A percentile compares a stretch with the other conserved stretches of the same genome.
These are phyloP conservation scores for Chaetothyriales sp. DNA, from an alignment of 2,329 filamentous ascomycete species.

Conservation along the genomic window DNA sequence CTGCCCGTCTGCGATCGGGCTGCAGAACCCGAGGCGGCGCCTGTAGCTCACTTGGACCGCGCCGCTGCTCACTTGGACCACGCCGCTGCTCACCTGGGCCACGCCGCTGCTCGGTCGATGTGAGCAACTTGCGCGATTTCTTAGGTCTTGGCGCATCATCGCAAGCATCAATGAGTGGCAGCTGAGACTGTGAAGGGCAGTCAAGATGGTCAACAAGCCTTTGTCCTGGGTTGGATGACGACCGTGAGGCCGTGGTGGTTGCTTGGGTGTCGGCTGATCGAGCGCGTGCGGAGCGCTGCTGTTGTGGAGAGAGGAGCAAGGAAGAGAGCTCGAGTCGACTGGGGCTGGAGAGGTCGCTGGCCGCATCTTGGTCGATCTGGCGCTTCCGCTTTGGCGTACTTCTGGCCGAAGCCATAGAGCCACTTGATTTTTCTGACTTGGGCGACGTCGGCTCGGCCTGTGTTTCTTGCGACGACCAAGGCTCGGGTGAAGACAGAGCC, in stretches of 20 bases:
- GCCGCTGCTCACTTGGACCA: no score
- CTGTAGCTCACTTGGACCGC: neutral
- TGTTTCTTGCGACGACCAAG: neutral
- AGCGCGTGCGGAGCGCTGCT: conserved; percentile 1
- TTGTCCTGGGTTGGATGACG: conserved; percentile 3
- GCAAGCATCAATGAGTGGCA: neutral
- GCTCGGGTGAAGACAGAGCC: neutral
- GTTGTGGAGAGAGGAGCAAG: conserved; percentile 10
- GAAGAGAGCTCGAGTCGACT: conserved; percentile 12
- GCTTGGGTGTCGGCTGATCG: conserved; percentile 6
- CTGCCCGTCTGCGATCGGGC: neutral
- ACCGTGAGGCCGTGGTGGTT: conserved; percentile 1
- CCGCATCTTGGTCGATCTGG: conserved; percentile 3
- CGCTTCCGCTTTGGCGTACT: conserved; percentile 14
- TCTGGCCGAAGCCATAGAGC: conserved; percentile 1
- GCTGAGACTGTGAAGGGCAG: neutral
- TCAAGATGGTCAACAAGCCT: conserved; percentile 9
- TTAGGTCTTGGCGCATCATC: neutral
- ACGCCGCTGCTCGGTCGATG: neutral
- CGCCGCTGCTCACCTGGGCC: no score
- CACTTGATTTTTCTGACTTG: neutral
- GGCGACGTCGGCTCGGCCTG: neutral
- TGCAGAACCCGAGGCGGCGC: neutral
- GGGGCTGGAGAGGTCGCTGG: conserved; percentile 8
- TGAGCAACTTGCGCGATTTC: conserved; percentile 1